These are phyloP conservation scores for Boletus holoroseus DNA, from an alignment of 1,284 basidiomycete species.

Conservation along the genomic window DNA sequence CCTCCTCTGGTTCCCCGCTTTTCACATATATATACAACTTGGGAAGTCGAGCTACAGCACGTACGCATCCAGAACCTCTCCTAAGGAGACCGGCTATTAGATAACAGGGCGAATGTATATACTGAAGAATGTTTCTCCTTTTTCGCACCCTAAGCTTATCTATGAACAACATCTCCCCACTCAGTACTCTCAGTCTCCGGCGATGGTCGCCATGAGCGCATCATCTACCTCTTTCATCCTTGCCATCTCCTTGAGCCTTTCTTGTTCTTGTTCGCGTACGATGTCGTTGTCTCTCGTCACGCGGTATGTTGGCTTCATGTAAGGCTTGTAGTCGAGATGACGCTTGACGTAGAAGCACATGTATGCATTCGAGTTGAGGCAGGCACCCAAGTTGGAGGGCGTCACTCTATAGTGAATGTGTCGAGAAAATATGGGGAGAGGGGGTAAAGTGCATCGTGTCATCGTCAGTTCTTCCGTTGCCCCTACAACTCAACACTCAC, in stretches of 20 bases:
- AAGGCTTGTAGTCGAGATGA: conserved; percentile 73
- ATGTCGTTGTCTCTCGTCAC: conserved; percentile 63
- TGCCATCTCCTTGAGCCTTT: conserved; percentile 39
- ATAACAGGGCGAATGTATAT: conserved; percentile 17
- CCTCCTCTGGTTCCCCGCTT: neutral
- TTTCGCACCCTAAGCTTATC: neutral
- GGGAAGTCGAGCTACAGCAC: conserved; percentile 3
- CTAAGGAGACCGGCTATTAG: conserved; percentile 12
- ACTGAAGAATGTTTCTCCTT: conserved; percentile 6
- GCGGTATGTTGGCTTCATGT: conserved; percentile 64
- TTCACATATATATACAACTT: conserved; percentile 9
- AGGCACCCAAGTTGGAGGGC: conserved; percentile 59
- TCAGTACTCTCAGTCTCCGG: conserved; percentile 19
- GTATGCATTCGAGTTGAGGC: conserved; percentile 68
- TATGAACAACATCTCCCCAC: neutral
- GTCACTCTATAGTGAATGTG: conserved; percentile 51
- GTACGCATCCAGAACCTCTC: conserved; percentile 11
- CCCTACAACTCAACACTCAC: conserved; percentile 34
- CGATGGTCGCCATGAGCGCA: conserved; percentile 47
- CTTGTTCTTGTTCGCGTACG: conserved; percentile 49
- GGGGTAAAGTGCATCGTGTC: neutral
- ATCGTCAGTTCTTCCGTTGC: neutral
- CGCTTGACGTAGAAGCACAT: conserved; percentile 93
- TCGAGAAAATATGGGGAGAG: neutral
- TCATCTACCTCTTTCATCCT: conserved; percentile 60